These are phyloP conservation scores for Apiospora koreana DNA, from an alignment of 2,329 filamentous ascomycete genomes.

Conservation along the genomic window DNA sequence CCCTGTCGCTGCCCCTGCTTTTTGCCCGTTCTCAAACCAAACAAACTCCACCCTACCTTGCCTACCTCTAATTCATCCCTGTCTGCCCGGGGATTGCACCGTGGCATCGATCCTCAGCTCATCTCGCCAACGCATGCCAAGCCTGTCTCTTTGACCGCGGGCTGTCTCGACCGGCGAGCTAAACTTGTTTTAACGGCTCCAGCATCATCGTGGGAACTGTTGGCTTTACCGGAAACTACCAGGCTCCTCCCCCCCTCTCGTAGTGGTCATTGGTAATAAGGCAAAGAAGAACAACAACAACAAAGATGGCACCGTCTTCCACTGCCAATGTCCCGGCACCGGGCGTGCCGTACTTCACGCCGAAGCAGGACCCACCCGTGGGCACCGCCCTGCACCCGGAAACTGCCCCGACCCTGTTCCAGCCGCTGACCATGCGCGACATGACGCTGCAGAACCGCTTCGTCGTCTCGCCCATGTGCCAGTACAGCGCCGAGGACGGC, in stretches of 20 bases:
- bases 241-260: not conserved
- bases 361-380: conserved; percentile 52
- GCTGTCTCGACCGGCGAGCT: not conserved
- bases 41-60: not conserved
- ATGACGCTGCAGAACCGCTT: conserved; percentile 58
- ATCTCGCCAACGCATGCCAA: conserved; percentile 19
- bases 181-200: not conserved
- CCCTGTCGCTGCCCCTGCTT: not conserved
- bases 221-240: no score
- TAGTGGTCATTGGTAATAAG: not conserved
- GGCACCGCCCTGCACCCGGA: conserved; percentile 46
- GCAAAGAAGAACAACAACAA: not conserved
- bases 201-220: not conserved
- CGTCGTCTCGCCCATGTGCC: conserved; percentile 63
- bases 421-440: conserved; percentile 46
- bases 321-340: conserved; percentile 36
- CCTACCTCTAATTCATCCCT: not conserved
- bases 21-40: not conserved
- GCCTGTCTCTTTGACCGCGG: not conserved
- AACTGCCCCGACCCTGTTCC: conserved; percentile 58
- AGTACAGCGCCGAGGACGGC: conserved; percentile 62
- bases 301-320: not conserved
- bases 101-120: conserved; percentile 16
- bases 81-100: conserved; percentile 5
- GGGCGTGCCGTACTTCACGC: conserved; percentile 54